phyloP scores from a whole-genome alignment of 2,329 filamentous ascomycete species.

The Mariannaea sp. region DNA sequence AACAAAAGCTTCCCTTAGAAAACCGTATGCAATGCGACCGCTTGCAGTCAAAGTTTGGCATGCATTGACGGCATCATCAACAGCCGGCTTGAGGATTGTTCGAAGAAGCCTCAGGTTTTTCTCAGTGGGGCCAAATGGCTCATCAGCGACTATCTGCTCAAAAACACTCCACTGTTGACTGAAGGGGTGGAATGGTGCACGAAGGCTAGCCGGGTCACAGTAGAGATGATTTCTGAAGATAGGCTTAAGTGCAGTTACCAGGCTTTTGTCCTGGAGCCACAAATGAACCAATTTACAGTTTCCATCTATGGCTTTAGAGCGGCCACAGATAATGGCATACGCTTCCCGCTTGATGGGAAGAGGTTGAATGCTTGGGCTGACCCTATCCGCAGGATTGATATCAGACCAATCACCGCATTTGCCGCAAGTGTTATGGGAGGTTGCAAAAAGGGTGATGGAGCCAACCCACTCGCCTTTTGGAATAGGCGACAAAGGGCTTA shows the following conservation, averaged over 20 bases:
- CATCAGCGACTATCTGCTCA: rapidly evolving
- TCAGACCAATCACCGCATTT: not conserved
- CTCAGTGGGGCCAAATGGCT: not conserved
- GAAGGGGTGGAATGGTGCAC: not conserved
- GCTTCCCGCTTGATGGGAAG: not conserved
- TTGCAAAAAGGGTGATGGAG: not conserved
- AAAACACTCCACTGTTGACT: slow-evolving; percentile 6
- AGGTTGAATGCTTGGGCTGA: not conserved
- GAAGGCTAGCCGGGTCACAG: not conserved
- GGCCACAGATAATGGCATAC: slow-evolving; percentile 1
- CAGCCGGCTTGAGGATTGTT: not conserved
- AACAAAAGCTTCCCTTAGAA: not conserved
- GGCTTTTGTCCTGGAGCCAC: slow-evolving; percentile 5
- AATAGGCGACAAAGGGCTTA: not conserved
- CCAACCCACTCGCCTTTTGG: not conserved
- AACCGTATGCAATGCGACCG: not conserved
- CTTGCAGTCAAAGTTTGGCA: not conserved
- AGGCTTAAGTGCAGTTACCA: not conserved
- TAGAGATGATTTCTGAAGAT: not conserved
- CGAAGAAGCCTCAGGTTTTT: not conserved
- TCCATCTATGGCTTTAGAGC: not conserved
- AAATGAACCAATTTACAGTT: not conserved
- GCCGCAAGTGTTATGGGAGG: not conserved
- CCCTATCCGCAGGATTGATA: not conserved
- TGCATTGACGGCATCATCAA: not conserved